Base-by-base conservation (phyloP, 495 filamentous ascomycete species). In the Baudoinia panamericana region DNA sequence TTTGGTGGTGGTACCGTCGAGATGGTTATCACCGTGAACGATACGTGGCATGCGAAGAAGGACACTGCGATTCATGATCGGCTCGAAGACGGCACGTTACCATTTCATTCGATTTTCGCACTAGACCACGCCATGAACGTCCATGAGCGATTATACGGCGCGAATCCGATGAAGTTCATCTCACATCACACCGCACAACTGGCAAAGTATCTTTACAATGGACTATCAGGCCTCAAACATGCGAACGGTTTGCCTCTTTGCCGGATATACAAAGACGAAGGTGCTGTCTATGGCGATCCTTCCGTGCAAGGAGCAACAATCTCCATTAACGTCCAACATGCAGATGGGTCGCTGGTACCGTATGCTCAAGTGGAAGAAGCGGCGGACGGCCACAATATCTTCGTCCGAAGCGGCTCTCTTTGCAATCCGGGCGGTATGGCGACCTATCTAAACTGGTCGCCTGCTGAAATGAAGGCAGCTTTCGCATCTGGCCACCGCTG, bases 1-100 rank as follows among this genome's bases (percentile, higher is more conserved):
- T 88, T 88, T 53, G 82, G 81, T 22, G 82, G 82, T 8, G 81
- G 82, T 5, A 84, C 81, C 1, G 78, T 86, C 16, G 74, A 76
- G 32, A 72, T 82, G 67, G 68, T 86, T 19, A 70, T 69, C 12
- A 66, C 65, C 34, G 58, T 69, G 17, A 65, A 67, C 10, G 62
- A 68, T 20, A 64, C 66, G n/a, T 86, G 76, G 74, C 76, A 80
- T 58, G 63, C 68, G 21, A 73, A 56, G 29, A 84, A 76, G 47
- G 64, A 69, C 23, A 58, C 59, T 16, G 56, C 57, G 26, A 55
- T 84, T 3, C 79, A 84, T 45, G 75, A 82, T 30, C 64, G 63
- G 15, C 65, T 87, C 1, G 82, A 87, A 48, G 82, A 88, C 56
- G 82, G 82, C 3, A 87, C 82, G 5, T 55, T 82, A 5, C 77